Conservation (phyloP, 495 filamentous ascomycete species). For the Tuber aestivum region DNA sequence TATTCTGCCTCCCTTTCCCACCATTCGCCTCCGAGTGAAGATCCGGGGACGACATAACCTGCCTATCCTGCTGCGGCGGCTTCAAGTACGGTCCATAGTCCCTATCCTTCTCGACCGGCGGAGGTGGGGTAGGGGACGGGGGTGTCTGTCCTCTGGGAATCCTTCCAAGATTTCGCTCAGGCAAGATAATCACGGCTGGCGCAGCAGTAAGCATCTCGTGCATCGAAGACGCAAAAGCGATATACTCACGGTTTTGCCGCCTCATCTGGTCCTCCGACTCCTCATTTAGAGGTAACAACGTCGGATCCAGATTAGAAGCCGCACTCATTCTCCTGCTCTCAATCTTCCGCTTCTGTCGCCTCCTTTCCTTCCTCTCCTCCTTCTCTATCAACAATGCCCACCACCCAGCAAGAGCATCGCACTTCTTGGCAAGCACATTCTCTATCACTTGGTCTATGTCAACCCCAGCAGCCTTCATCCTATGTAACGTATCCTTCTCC, state of each 20-base stretch:
- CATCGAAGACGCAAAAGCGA: conserved; percentile 25
- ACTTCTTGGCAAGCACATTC: conserved; percentile 81
- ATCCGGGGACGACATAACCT: conserved; percentile 43
- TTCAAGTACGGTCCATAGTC: conserved; percentile 43
- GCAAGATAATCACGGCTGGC: conserved; percentile 41
- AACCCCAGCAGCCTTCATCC: conserved; percentile 92
- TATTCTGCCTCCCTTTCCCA: conserved; percentile 60
- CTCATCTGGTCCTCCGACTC: conserved; percentile 39
- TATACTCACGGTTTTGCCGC: conserved; percentile 38
- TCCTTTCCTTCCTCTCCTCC: conserved; percentile 80
- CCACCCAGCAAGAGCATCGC: conserved; percentile 88
- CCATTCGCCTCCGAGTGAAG: conserved; percentile 64
- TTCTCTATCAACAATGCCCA: conserved; percentile 95
- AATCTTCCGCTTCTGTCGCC: conserved; percentile 75
- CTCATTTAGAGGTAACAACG: conserved; percentile 38
- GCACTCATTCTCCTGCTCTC: conserved; percentile 50
- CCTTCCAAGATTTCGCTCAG: conserved; percentile 36
- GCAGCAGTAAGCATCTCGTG: conserved; percentile 18
- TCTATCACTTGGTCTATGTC: conserved; percentile 93
- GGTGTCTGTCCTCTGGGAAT: conserved; percentile 34
- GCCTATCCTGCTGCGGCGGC: conserved; percentile 40
- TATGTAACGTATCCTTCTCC: conserved; percentile 83
- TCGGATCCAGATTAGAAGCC: conserved; percentile 41
- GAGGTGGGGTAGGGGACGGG: conserved; percentile 38
- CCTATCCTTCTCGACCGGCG: conserved; percentile 40